Evolutionary conservation across 768 basidiomycete genomes (phyloP), one percentile per base, ranked within the genome.

Genomic region (Gautieria morchelliformis): DNA sequence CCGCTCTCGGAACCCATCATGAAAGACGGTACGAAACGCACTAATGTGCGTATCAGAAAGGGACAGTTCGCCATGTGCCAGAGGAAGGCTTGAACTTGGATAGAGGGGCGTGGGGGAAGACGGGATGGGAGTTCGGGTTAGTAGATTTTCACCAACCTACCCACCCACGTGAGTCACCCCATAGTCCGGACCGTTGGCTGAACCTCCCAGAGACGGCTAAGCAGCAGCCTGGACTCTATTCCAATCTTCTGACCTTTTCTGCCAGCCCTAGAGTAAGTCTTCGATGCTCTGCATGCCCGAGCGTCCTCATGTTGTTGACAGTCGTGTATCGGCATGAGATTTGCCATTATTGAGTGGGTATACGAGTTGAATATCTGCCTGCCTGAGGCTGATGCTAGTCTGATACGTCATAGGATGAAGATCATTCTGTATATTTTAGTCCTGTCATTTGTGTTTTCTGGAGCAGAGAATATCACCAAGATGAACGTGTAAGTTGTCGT

Each of bases 291-390:
- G 41, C 32, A n/a, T 30, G 56, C 45, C 42, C 47, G 22, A 15
- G 46, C 27, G 48, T 60, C 54, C 33, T 60, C 53, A 14, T 39
- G 32, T 19, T 27, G 40, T 57, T 59, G 52, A 10, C 53, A 92
- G 89, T 85, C 87, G 1, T 92, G 90, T 65, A 86, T 90, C 50
- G 89, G 89, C 3, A 75, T 87, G 72, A 81, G 84, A 22, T 89
- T 93, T 67, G 87, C 89, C 5, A 71, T 90, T 66, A 87, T 91
- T 54, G 89, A 93, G 63, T 46, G 22, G 19, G 37, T 53, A n/a
- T 41, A 33, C 5, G 53, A n/a, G 17, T 35, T 30, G 12, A 19
- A 20, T 37, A 33, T 40, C 37, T 32, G 10, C 7, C 12, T n/a
- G 24, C 19, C 8, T 40, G 10, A 48, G 11, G 22, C 30, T 49